Evolutionary conservation across 805 yeast species (phyloP).

Genomic region (Wickerhamiella parazyma): DNA sequence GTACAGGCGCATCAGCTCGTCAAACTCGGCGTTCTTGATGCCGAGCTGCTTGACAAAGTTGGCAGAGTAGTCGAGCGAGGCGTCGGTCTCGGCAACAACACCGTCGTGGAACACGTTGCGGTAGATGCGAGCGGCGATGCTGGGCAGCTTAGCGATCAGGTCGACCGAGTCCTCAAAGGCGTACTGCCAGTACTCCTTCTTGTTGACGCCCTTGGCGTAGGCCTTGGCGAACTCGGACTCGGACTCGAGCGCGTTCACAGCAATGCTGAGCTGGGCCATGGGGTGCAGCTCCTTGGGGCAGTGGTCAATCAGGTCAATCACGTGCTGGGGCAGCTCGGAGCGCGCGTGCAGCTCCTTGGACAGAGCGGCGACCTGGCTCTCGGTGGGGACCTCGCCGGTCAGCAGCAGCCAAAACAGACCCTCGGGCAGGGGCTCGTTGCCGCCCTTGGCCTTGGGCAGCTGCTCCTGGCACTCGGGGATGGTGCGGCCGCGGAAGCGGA

Average conservation of each 20-base stretch:
- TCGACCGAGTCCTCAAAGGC: conserved; percentile 71
- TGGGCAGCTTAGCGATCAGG: conserved; percentile 68
- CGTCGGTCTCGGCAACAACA: conserved; percentile 32
- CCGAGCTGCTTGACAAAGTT: conserved; percentile 53
- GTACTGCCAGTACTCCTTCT: conserved; percentile 72
- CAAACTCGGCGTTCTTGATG: conserved; percentile 46
- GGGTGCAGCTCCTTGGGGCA: conserved; percentile 70
- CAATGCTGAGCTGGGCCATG: conserved; percentile 82
- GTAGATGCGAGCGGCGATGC: conserved; percentile 71
- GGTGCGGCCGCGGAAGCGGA: conserved; percentile 72
- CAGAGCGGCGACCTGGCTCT: conserved; percentile 52
- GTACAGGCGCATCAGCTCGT: conserved; percentile 69
- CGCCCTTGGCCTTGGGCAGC: conserved; percentile 63
- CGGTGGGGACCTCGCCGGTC: conserved; percentile 75
- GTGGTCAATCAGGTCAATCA: conserved; percentile 54
- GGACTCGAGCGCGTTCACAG: conserved; percentile 65
- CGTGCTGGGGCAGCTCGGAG: conserved; percentile 66
- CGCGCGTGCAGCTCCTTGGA: conserved; percentile 70
- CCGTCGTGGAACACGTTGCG: conserved; percentile 78
- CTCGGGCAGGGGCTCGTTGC: conserved; percentile 59
- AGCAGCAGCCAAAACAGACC: conserved; percentile 69
- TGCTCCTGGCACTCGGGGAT: conserved; percentile 64
- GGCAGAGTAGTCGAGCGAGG: conserved; percentile 45
- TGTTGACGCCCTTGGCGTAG: conserved; percentile 69
- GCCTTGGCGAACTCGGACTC: conserved; percentile 79